A percentile compares a stretch with the other conserved stretches of the same genome.
Evolutionary conservation across 2,329 filamentous ascomycete genomes (phyloP).

Genomic region (Chaetoscypha palmicola): DNA sequence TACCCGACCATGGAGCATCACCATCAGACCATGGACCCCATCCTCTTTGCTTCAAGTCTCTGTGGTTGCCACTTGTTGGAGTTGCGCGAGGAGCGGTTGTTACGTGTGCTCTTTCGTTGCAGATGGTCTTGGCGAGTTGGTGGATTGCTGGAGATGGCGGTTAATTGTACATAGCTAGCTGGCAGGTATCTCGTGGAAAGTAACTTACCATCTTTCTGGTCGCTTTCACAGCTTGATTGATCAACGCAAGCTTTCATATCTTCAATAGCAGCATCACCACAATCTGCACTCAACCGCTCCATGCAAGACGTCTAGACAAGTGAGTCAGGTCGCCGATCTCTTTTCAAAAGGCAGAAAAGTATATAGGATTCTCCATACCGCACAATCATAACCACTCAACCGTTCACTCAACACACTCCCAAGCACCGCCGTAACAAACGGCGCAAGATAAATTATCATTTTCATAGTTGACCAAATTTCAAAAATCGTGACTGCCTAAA

Average conservation of each 20-base stretch:
- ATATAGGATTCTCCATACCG: too few species aligned
- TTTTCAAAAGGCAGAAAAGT: too few species aligned
- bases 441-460: background rate
- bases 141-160: too few species aligned
- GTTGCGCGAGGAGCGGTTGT: conserved; percentile 6
- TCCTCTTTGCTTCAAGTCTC: background rate
- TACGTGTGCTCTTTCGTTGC: conserved; percentile 1
- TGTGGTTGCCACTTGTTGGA: background rate
- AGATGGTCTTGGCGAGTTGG: too few species aligned
- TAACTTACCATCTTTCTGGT: conserved; percentile 10
- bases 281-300: background rate
- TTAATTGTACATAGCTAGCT: too few species aligned
- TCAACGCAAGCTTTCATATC: conserved; percentile 8
- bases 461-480: too few species aligned
- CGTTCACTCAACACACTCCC: too few species aligned
- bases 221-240: conserved; percentile 6
- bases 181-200: too few species aligned
- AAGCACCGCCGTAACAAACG: background rate
- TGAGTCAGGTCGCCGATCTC: background rate
- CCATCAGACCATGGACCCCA: conserved; percentile 1
- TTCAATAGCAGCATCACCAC: background rate
- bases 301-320: background rate
- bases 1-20: conserved; percentile 5
- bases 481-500: too few species aligned
- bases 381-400: too few species aligned